Base-by-base conservation (phyloP, 257 asterid genomes). In the Euphrasia confusa region DNA sequence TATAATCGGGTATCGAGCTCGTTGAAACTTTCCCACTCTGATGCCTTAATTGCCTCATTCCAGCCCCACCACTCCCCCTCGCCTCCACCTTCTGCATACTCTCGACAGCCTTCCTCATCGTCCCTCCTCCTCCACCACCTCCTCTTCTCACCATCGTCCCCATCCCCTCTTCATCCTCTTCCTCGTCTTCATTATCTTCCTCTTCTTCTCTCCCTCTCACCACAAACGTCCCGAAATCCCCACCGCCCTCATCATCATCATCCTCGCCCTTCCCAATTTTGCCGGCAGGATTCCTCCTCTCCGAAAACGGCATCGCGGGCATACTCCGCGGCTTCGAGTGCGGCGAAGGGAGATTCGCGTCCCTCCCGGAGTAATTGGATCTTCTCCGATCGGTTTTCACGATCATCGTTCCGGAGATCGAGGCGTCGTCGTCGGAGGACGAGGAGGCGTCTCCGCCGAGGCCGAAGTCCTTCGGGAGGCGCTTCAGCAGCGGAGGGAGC, bases 51-150 rank as follows among this genome's bases (percentile, higher is more conserved):
- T 75, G 76, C 50, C 72, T 57, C 35, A 74, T 42, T 37, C 42
- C 42, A 37, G 42, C 42, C 0, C 11, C 10, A 7, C 42, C 42
- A 37, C 42, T 37, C 24, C 64, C n/a, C n/a, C n/a, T n/a, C n/a
- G n/a, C 95, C 71, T 90, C 90, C 35, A 72, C 86, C 69, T 81
- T 85, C 83, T 83, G 94, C 99, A 93, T 93, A 77, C 99, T 93
- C 44, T 87, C 96, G 66, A 93, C 96, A 4, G 96, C 99, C 84
- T 84, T 80, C 74, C 88, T 84, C 96, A 93, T 89, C 32, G 94
- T 84, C 58, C 83, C 84, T 30, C 83, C 86, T 54, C 81, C 87
- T 26, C 74, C 79, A 14, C 78, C 89, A 60, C 78, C 82, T 32
- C 75, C 42, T 37, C 42, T 84, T 80, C 85, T 86, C 75, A 86